phyloP scores from a whole-genome alignment of 2,329 filamentous ascomycete genomes.

The Apiospora hydei region DNA sequence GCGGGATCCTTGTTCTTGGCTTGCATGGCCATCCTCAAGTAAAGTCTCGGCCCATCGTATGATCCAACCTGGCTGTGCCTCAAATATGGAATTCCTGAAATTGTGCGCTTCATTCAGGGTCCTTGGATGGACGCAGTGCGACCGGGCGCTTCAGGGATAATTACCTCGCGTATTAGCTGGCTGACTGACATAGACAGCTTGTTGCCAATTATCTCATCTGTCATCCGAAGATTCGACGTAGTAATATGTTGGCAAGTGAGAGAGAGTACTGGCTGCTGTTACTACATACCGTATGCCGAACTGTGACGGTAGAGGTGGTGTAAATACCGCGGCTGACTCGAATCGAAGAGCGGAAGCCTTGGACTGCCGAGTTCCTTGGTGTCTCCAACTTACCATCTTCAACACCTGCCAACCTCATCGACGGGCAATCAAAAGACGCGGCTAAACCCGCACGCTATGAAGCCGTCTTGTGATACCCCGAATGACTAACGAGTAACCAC shows the following conservation, averaged over 20 bases:
- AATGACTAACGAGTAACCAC: neutral
- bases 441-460: slow-evolving; percentile 16
- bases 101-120: neutral
- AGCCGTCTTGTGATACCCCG: slow-evolving; percentile 14
- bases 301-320: neutral
- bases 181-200: neutral
- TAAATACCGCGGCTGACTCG: neutral
- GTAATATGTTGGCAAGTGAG: neutral
- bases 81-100: neutral
- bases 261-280: neutral
- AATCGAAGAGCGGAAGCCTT: neutral
- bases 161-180: neutral
- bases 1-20: slow-evolving; percentile 13
- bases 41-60: slow-evolving; percentile 13
- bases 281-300: neutral
- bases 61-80: neutral
- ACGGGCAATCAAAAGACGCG: slow-evolving; percentile 10
- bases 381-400: slow-evolving; percentile 1
- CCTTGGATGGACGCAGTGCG: neutral
- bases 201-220: neutral
- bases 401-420: neutral
- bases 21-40: slow-evolving; percentile 6
- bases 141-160: neutral
- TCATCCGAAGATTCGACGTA: neutral
- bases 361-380: neutral